phyloP scores from a whole-genome alignment of 139 green algal species.

The Chlamydomonas schloesseri region DNA sequence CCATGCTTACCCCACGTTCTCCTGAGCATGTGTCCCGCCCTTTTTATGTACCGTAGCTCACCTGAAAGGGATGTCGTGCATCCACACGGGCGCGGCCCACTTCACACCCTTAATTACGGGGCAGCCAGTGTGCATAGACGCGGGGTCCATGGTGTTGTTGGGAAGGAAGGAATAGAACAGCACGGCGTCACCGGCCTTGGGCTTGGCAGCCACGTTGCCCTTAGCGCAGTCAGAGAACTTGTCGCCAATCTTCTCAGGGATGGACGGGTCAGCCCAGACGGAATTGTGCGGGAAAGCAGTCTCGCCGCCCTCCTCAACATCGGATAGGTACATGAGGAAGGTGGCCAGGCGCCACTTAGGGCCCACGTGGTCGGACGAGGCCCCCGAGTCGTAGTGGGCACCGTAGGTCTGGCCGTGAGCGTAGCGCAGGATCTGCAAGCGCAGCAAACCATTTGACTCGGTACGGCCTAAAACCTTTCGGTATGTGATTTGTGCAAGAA shows the following conservation, averaged over 20 bases:
- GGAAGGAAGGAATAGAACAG: slow-evolving; percentile 63
- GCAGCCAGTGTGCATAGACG: slow-evolving; percentile 61
- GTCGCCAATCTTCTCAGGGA: slow-evolving; percentile 31
- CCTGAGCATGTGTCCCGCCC: too few species aligned
- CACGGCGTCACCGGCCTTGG: slow-evolving; percentile 62
- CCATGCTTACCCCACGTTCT: too few species aligned
- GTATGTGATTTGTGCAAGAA: too few species aligned
- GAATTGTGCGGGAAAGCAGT: slow-evolving; percentile 72
- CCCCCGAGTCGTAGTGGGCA: slow-evolving; percentile 65
- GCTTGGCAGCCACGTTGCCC: slow-evolving; percentile 72
- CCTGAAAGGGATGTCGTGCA: slow-evolving; percentile 44
- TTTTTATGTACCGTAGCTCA: too few species aligned
- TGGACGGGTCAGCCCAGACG: slow-evolving; percentile 52
- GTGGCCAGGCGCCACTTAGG: slow-evolving; percentile 67
- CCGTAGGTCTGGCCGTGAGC: slow-evolving; percentile 64
- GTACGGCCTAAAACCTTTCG: too few species aligned
- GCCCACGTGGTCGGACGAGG: slow-evolving; percentile 36
- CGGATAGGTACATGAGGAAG: slow-evolving; percentile 80
- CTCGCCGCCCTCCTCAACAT: slow-evolving; percentile 71
- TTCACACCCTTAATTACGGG: slow-evolving; percentile 60
- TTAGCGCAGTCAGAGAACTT: slow-evolving; percentile 71
- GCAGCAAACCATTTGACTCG: too few species aligned
- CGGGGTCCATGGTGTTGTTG: slow-evolving; percentile 52
- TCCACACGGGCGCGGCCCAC: slow-evolving; percentile 61
- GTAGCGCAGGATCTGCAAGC: slow-evolving; percentile 64